Percentiles rank a stretch among this genome's conserved stretches.
phyloP scores from a whole-genome alignment of 2,329 filamentous ascomycete genomes.

The Cytospora leucostoma region DNA sequence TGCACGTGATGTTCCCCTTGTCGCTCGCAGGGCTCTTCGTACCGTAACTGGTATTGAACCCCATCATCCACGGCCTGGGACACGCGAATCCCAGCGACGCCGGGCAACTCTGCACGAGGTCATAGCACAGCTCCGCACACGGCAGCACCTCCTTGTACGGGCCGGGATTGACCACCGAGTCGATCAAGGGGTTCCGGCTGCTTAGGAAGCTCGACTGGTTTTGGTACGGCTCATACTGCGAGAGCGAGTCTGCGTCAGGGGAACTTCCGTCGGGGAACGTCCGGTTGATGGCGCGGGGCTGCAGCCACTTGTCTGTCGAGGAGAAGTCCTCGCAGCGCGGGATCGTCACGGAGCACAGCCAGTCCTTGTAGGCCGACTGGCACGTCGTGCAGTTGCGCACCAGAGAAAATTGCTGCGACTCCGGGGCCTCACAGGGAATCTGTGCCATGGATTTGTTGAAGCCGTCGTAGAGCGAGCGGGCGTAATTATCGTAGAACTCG shows the following conservation, averaged over 20 bases:
- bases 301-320: slow-evolving; percentile 52
- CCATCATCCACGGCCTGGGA: slow-evolving; percentile 50
- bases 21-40: slow-evolving; percentile 29
- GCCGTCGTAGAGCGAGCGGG: slow-evolving; percentile 67
- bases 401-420: slow-evolving; percentile 78
- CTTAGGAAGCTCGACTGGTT: slow-evolving; percentile 42
- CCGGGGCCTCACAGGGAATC: slow-evolving; percentile 77
- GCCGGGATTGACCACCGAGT: slow-evolving; percentile 70
- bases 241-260: slow-evolving; percentile 44
- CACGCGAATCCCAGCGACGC: slow-evolving; percentile 74
- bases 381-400: slow-evolving; percentile 77
- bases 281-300: slow-evolving; percentile 71
- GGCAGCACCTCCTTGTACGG: slow-evolving; percentile 94
- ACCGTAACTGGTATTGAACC: slow-evolving; percentile 52
- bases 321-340: slow-evolving; percentile 88
- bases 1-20: slow-evolving; percentile 49
- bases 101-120: slow-evolving; percentile 83
- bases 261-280: slow-evolving; percentile 69
- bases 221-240: slow-evolving; percentile 28
- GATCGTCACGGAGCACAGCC: slow-evolving; percentile 92
- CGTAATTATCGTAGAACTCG: slow-evolving; percentile 76
- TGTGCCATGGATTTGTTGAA: slow-evolving; percentile 84
- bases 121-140: slow-evolving; percentile 84
- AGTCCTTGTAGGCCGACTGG: slow-evolving; percentile 79
- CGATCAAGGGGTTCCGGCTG: slow-evolving; percentile 74